phyloP scores from a whole-genome alignment of 495 filamentous ascomycete genomes.

The Melanomma pulvis-pyrius region DNA sequence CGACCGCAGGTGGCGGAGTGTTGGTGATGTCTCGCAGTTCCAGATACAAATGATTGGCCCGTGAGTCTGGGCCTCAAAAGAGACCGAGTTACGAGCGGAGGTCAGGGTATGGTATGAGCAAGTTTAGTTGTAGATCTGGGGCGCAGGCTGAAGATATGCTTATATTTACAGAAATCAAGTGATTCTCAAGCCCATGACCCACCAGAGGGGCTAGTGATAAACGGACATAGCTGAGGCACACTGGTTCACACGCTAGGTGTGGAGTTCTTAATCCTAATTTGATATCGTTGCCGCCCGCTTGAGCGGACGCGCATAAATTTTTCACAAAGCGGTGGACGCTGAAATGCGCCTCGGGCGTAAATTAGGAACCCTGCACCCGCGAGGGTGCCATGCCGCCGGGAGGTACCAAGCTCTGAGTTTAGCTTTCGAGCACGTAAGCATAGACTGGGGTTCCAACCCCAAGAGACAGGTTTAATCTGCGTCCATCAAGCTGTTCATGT shows the following conservation, averaged over 20 bases:
- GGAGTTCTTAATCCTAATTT: neutral
- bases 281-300: neutral
- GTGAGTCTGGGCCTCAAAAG: slow-evolving; percentile 23
- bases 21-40: slow-evolving; percentile 31
- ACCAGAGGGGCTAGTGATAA: neutral
- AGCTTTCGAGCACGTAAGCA: slow-evolving; percentile 1
- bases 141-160: slow-evolving; percentile 21
- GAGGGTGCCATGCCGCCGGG: slow-evolving; percentile 13
- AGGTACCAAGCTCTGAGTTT: slow-evolving; percentile 15
- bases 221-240: neutral
- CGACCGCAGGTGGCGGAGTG: slow-evolving; percentile 33
- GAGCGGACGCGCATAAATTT: neutral
- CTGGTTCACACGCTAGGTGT: neutral
- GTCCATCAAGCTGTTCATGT: neutral
- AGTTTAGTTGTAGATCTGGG: slow-evolving; percentile 17
- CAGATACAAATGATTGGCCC: slow-evolving; percentile 30
- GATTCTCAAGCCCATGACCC: slow-evolving; percentile 7
- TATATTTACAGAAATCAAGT: slow-evolving; percentile 2
- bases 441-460: neutral
- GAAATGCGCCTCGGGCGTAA: slow-evolving; percentile 12
- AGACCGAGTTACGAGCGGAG: slow-evolving; percentile 27
- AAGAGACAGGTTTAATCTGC: neutral
- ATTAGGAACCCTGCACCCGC: slow-evolving; percentile 19
- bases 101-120: neutral
- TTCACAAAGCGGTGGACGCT: neutral